Conservation (phyloP, 352 stramenopile species). For the Aphanomyces stellatus region DNA sequence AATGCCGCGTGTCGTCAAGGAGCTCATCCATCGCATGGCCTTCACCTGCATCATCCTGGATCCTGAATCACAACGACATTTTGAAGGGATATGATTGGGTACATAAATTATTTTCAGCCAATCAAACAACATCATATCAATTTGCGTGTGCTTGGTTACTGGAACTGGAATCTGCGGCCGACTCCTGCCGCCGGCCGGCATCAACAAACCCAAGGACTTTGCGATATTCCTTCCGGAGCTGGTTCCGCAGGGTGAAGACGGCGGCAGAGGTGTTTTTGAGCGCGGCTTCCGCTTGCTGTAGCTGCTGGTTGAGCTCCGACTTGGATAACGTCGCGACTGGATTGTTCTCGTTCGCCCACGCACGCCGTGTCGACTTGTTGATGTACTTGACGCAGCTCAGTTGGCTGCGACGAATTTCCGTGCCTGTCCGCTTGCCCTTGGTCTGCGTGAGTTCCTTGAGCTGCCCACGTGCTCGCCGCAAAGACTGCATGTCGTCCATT, state of each 20-base stretch:
- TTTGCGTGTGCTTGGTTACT: no score
- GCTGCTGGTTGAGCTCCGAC: neutral
- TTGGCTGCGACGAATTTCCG: constrained; percentile 1
- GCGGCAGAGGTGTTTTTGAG: constrained; percentile 3
- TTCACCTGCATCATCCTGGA: neutral
- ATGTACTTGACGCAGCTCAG: constrained; percentile 20
- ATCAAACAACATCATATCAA: no score
- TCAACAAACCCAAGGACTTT: constrained; percentile 1
- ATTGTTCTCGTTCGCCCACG: neutral
- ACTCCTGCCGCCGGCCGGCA: no score
- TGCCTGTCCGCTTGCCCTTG: constrained; percentile 2
- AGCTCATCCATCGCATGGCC: neutral
- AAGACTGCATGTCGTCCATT: neutral
- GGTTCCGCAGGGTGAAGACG: constrained; percentile 2
- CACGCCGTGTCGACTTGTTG: constrained; percentile 12
- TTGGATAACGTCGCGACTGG: neutral
- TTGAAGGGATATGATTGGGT: no score
- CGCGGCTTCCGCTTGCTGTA: neutral
- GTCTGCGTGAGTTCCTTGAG: constrained; percentile 1
- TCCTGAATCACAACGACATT: neutral
- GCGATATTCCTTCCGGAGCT: constrained; percentile 16
- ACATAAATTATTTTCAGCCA: no score
- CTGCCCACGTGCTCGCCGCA: neutral
- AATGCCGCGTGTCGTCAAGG: neutral
- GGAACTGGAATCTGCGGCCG: no score